Conservation (phyloP, 495 filamentous ascomycete species). For the Patellaria atrata region DNA sequence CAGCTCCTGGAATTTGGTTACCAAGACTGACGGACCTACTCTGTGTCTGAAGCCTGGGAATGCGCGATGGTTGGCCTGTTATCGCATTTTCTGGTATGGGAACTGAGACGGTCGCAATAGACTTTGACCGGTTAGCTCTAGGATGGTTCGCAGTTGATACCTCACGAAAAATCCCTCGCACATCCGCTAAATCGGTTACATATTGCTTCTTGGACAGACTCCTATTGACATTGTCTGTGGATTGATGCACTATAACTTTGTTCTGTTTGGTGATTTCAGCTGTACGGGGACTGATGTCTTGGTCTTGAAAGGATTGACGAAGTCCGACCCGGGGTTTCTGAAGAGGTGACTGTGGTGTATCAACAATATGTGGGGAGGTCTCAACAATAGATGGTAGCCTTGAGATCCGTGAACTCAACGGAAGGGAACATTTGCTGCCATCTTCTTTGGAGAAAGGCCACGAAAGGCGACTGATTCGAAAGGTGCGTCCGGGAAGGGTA, state of each 20-base stretch:
- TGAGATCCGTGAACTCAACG: constrained; percentile 6
- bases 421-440: constrained; percentile 10
- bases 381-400: constrained; percentile 11
- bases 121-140: constrained; percentile 12
- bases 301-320: constrained; percentile 12
- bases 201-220: constrained; percentile 10
- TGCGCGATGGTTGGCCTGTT: neutral
- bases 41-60: constrained; percentile 6
- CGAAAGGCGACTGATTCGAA: constrained; percentile 5
- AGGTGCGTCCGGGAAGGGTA: constrained; percentile 4
- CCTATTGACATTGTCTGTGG: constrained; percentile 2
- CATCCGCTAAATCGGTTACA: too few relatives aligned
- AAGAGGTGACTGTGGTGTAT: constrained; percentile 8
- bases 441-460: constrained; percentile 15
- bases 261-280: constrained; percentile 5
- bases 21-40: constrained; percentile 11
- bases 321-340: neutral
- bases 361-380: constrained; percentile 3
- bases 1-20: constrained; percentile 11
- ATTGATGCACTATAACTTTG: neutral
- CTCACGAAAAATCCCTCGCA: too few relatives aligned
- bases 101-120: constrained; percentile 7
- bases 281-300: constrained; percentile 12
- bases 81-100: constrained; percentile 7
- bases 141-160: constrained; percentile 2